Evolutionary conservation across 495 filamentous ascomycete species (phyloP), one percentile per base, ranked within the genome.

Genomic region (Chlorociboria aeruginascens): DNA sequence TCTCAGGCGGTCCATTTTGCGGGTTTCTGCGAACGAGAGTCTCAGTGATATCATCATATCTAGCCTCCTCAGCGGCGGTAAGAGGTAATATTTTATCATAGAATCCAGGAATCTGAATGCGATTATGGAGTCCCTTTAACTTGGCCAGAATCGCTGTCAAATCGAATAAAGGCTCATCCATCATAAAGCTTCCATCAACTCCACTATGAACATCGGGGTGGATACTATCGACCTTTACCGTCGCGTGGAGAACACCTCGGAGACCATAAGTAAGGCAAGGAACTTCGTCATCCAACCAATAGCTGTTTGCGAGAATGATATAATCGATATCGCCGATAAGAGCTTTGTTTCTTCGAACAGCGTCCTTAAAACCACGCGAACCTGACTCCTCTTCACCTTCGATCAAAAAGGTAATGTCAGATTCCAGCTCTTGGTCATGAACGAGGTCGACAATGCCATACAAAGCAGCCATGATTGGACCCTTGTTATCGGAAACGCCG

Each of bases 351-450:
- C 74, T 68, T 34, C 72, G 76, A 25, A 98, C 78, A 0, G 85
- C 83, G 48, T 87, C 73, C 46, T 82, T 77, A 62, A 98, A 97
- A 0, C 90, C 88, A 17, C 87, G 76, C 3, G 86, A 94, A 7
- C 92, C 92, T 9, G 83, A 89, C 65, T 98, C 92, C 66, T 98
- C 92, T 60, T 98, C 93, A 13, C 92, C 92, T 62, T 98, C 92
- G 36, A 98, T 90, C 12, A 98, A 65, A 55, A 98, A 98, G 20
- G 90, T 72, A 25, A 98, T 80, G 59, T 97, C 88, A 17, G 85
- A 85, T 39, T 80, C 81, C 0, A 98, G 76, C 13, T 72, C 67
- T 50, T 93, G 84, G 30, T 81, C 78, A 32, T 86, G 77, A 29
- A 82, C 76, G 3, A 96, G 74, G 51, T 96, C 90, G 0, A 86